Evolutionary conservation across 108 stramenopile genomes (phyloP).

Genomic region (Nitzschia sp.): DNA sequence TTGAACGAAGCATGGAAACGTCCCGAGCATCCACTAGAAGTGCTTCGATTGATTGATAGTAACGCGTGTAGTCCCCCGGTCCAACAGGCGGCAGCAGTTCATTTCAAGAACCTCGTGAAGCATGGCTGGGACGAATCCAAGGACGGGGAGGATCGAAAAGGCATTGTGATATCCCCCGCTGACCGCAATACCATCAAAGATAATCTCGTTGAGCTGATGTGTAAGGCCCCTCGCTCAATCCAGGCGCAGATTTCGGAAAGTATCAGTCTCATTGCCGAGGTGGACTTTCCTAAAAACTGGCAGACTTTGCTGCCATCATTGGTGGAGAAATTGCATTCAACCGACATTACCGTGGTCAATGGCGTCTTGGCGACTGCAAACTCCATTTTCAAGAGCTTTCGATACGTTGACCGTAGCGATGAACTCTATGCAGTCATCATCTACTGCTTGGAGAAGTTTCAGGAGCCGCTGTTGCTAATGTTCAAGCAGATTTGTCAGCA

Average conservation of each 20-base stretch:
- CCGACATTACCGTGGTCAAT: conserved; percentile 79
- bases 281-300: conserved; percentile 97
- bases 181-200: conserved; percentile 92
- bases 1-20: conserved; percentile 48
- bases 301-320: conserved; percentile 89
- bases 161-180: conserved; percentile 43
- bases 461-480: conserved; percentile 79
- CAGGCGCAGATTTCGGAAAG: conserved; percentile 93
- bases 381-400: conserved; percentile 93
- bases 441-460: conserved; percentile 79
- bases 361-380: conserved; percentile 96
- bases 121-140: conserved; percentile 90
- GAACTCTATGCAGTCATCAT: conserved; percentile 81
- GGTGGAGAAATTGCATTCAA: conserved; percentile 68
- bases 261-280: conserved; percentile 89
- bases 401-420: conserved; percentile 88
- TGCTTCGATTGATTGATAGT: conserved; percentile 66
- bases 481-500: conserved; percentile 57
- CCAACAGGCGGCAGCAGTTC: conserved; percentile 90
- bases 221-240: conserved; percentile 85
- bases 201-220: conserved; percentile 95
- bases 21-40: conserved; percentile 60
- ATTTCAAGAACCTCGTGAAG: conserved; percentile 98
- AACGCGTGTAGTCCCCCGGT: conserved; percentile 40
- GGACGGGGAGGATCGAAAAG: conserved; percentile 53